Percentiles rank a stretch among this genome's conserved stretches.
phyloP scores from a whole-genome alignment of 768 basidiomycete species.

The Amanita exitialis region DNA sequence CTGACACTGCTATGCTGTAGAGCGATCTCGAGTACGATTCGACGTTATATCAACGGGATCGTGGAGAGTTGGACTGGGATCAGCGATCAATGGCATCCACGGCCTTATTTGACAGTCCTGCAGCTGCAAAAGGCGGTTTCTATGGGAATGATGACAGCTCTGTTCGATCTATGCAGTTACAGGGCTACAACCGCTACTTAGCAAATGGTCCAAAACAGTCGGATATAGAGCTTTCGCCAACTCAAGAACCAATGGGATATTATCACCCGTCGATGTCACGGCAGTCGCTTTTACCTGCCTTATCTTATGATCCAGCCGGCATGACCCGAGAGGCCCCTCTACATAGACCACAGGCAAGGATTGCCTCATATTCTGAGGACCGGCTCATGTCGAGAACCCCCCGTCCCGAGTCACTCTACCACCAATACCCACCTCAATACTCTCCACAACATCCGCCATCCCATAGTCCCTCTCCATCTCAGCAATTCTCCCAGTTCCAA shows the following conservation, averaged over 20 bases:
- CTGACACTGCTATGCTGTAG: conserved; percentile 18
- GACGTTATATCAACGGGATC: conserved; percentile 65
- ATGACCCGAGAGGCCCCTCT: conserved; percentile 50
- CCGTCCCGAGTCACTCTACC: conserved; percentile 10
- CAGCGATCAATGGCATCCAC: conserved; percentile 61
- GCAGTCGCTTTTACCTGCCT: conserved; percentile 27
- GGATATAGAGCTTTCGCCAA: conserved; percentile 44
- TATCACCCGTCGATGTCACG: conserved; percentile 27
- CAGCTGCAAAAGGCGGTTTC: conserved; percentile 31
- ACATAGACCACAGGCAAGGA: conserved; percentile 44
- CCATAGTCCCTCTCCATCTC: conserved; percentile 3
- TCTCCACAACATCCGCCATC: conserved; percentile 2
- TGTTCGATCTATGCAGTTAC: conserved; percentile 15
- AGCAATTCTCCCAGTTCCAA: conserved; percentile 8
- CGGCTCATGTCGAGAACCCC: conserved; percentile 1
- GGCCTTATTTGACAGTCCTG: conserved; percentile 38
- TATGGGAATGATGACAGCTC: conserved; percentile 20
- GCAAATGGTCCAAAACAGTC: conserved; percentile 29
- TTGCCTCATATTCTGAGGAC: conserved; percentile 23
- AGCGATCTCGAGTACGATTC: conserved; percentile 78
- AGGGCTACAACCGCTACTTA: conserved; percentile 51
- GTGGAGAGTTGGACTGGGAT: conserved; percentile 88
- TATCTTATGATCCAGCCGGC: conserved; percentile 26
- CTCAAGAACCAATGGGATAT: conserved; percentile 26
- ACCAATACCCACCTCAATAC: conserved; percentile 11